A percentile compares a stretch with the other conserved stretches of the same genome.
Conservation (phyloP, 1,284 basidiomycete genomes). For the Sphagnurus paluster region DNA sequence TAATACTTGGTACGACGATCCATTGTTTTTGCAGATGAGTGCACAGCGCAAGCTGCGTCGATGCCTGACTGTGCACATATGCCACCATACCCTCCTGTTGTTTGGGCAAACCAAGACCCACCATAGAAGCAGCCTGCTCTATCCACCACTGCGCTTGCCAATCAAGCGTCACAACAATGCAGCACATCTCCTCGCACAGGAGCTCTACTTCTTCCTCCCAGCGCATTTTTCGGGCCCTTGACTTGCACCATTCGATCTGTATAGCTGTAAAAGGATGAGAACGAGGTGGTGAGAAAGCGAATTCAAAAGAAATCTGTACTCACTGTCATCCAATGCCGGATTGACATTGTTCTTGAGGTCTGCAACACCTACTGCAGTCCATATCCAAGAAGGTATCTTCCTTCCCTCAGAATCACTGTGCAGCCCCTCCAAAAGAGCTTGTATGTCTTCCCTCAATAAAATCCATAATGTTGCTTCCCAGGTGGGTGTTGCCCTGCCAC, state of each 20-base stretch:
- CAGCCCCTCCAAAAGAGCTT: constrained; percentile 3
- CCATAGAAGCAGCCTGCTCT: background rate
- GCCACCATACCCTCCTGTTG: background rate
- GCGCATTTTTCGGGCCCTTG: constrained; percentile 15
- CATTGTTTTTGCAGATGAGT: background rate
- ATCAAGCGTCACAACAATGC: constrained; percentile 12
- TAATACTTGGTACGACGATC: background rate
- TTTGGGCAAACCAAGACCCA: background rate
- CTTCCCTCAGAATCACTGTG: background rate
- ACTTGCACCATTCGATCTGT: constrained; percentile 23
- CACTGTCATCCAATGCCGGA: constrained; percentile 2
- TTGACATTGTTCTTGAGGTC: background rate
- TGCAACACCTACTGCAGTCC: background rate
- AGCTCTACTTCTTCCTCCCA: constrained; percentile 25
- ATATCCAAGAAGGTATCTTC: constrained; percentile 5
- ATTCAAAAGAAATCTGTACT: background rate
- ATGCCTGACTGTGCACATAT: background rate
- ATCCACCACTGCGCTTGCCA: constrained; percentile 18
- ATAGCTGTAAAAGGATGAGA: constrained; percentile 7
- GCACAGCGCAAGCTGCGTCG: background rate
- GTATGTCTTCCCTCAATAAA: background rate
- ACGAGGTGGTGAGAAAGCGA: too few relatives aligned
- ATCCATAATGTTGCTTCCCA: background rate
- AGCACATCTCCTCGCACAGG: constrained; percentile 25
- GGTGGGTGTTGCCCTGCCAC: background rate